phyloP scores from a whole-genome alignment of 2,329 filamentous ascomycete genomes.

The Zymoseptoria pseudotritici region DNA sequence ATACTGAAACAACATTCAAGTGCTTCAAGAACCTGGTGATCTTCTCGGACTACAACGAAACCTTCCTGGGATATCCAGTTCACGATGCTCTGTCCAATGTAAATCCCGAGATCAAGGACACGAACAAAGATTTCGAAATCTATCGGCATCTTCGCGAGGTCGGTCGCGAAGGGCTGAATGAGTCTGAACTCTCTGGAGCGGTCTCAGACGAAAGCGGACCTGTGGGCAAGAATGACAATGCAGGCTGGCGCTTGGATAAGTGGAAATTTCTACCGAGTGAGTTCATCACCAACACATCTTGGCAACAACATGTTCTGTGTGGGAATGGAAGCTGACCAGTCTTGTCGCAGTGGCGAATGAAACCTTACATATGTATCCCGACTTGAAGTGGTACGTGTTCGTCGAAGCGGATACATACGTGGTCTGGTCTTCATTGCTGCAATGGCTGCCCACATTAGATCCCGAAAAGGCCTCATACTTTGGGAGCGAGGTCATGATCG shows the following conservation, averaged over 20 bases:
- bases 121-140: constrained; percentile 30
- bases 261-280: constrained; percentile 48
- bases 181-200: constrained; percentile 21
- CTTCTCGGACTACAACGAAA: constrained; percentile 52
- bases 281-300: neutral
- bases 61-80: constrained; percentile 38
- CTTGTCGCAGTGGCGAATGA: constrained; percentile 11
- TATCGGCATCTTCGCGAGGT: constrained; percentile 30
- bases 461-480: constrained; percentile 44
- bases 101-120: constrained; percentile 22
- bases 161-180: constrained; percentile 26
- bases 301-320: neutral
- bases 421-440: constrained; percentile 46
- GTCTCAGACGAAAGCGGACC: constrained; percentile 15
- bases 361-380: constrained; percentile 31
- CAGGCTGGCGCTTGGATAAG: constrained; percentile 35
- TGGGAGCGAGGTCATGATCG: constrained; percentile 47
- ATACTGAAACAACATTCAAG: constrained; percentile 47
- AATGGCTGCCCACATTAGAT: constrained; percentile 48
- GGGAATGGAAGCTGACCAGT: neutral
- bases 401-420: constrained; percentile 54
- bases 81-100: constrained; percentile 32
- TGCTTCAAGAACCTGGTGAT: constrained; percentile 51
- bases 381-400: constrained; percentile 53
- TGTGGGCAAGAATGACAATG: constrained; percentile 24